Base-by-base conservation (phyloP, 1,139 yeast genomes). In the Nematodospora anomalae region DNA sequence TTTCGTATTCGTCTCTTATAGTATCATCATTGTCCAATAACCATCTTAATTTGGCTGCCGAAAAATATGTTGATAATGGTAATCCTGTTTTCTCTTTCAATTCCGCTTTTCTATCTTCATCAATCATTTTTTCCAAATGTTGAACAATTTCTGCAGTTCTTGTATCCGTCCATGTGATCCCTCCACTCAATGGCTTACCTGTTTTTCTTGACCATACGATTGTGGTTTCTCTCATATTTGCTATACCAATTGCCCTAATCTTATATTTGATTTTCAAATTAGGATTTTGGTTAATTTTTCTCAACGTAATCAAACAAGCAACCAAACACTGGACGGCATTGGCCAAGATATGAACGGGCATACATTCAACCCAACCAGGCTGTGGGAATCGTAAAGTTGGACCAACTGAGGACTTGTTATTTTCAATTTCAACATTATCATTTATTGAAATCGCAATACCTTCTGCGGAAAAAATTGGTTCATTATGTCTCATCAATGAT, bases 161-260 rank as follows among this genome's bases (percentile, higher is more conserved):
- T 28, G 95, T 85, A 63, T 90, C 97, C 43, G 94, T 86, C 97
- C 97, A 90, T 33, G 92, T 95, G 57, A 90, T 87, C 57, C 97
- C 97, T 55, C 85, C 82, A 57, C 83, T 74, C 39, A 87, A 73
- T 2, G 97, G 94, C 50, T 74, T 71, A 32, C 97, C 97, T 2
- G 97, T 88, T 41, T 71, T 71, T 50, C 80, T 74, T 40, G 88
- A 83, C 97, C 97, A 90, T 36, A 90, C 83, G 41, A 90, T 77
- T 22, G 96, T 84, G 31, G 97, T 89, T 64, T 90, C 97, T 58
- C 97, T 79, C 92, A 90, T 94, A 64, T 89, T 90, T 42, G 97
- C 94, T 51, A 90, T 79, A 31, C 97, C 96, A 49, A 90, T 75
- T 37, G 83, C 74, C 40, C 72, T 73, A 40, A 83, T 75, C 49